Evolutionary conservation across 2,329 filamentous ascomycete genomes (phyloP).

Genomic region (Hypoxylon sp.): DNA sequence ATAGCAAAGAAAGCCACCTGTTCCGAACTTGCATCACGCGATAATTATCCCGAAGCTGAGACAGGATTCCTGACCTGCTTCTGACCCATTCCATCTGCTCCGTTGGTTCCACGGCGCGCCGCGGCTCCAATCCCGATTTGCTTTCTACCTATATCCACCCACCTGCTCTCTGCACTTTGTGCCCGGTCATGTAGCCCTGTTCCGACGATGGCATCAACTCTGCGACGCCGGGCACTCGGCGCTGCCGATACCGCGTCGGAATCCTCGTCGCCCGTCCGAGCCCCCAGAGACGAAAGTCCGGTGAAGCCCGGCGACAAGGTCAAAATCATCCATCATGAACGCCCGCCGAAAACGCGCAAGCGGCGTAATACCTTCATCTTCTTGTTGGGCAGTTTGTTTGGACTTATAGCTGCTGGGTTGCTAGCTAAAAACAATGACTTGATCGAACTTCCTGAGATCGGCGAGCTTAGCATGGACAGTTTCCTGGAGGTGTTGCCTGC

Average conservation of each 20-base stretch:
- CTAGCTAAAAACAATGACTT: constrained; percentile 91
- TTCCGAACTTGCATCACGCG: constrained; percentile 5
- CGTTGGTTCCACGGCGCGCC: constrained; percentile 13
- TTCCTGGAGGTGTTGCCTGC: constrained; percentile 89
- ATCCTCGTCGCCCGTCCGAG: constrained; percentile 45
- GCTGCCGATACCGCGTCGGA: constrained; percentile 48
- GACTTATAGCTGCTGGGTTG: constrained; percentile 87
- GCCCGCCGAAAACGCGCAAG: constrained; percentile 69
- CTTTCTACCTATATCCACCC: constrained; percentile 14
- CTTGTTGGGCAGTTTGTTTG: constrained; percentile 87
- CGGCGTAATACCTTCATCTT: constrained; percentile 86
- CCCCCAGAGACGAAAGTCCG: constrained; percentile 52
- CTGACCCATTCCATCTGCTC: constrained; percentile 20
- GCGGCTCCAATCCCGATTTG: constrained; percentile 19
- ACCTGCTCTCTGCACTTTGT: constrained; percentile 14
- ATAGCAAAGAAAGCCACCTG: not conserved
- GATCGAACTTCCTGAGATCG: constrained; percentile 79
- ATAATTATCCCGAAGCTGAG: constrained; percentile 4
- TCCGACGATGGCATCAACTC: constrained; percentile 47
- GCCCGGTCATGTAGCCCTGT: constrained; percentile 45
- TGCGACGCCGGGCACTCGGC: constrained; percentile 48
- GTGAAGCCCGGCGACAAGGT: constrained; percentile 53
- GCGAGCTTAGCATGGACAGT: constrained; percentile 84
- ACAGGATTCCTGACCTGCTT: constrained; percentile 22
- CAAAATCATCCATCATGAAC: constrained; percentile 57